Conservation (phyloP, 2,329 filamentous ascomycete genomes). For the Pseudophaeomoniella oleicola region DNA sequence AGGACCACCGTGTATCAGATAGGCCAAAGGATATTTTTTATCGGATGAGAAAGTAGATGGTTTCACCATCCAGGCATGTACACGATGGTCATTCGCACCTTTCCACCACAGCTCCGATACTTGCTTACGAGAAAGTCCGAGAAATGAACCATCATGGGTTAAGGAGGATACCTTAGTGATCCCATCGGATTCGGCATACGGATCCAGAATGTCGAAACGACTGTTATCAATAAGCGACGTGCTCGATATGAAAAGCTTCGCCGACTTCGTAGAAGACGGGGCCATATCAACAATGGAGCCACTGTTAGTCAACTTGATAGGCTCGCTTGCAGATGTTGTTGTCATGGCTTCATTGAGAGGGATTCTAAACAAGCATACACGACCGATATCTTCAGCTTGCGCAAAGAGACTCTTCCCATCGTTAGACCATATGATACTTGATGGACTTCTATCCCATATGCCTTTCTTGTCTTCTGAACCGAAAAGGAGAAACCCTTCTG, state of each 20-base stretch:
- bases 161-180: constrained; percentile 22
- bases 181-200: constrained; percentile 14
- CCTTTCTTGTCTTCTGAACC: constrained; percentile 21
- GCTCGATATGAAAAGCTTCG: constrained; percentile 26
- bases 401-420: constrained; percentile 26
- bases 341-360: constrained; percentile 11
- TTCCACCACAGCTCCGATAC: constrained; percentile 31
- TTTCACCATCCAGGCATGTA: constrained; percentile 32
- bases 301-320: constrained; percentile 23
- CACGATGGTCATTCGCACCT: constrained; percentile 26
- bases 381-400: constrained; percentile 25
- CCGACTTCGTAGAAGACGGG: constrained; percentile 18
- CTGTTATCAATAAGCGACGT: constrained; percentile 30
- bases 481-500: constrained; percentile 20
- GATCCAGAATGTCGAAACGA: constrained; percentile 25
- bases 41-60: constrained; percentile 29
- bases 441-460: constrained; percentile 27
- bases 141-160: constrained; percentile 19
- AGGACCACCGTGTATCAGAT: constrained; percentile 39
- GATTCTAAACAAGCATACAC: constrained; percentile 27
- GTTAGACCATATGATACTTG: constrained; percentile 22
- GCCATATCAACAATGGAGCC: constrained; percentile 26
- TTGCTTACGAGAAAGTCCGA: constrained; percentile 26
- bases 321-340: constrained; percentile 16
- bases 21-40: constrained; percentile 38